phyloP scores from a whole-genome alignment of 495 filamentous ascomycete genomes.

The Pseudoneurospora amorphoporcata region DNA sequence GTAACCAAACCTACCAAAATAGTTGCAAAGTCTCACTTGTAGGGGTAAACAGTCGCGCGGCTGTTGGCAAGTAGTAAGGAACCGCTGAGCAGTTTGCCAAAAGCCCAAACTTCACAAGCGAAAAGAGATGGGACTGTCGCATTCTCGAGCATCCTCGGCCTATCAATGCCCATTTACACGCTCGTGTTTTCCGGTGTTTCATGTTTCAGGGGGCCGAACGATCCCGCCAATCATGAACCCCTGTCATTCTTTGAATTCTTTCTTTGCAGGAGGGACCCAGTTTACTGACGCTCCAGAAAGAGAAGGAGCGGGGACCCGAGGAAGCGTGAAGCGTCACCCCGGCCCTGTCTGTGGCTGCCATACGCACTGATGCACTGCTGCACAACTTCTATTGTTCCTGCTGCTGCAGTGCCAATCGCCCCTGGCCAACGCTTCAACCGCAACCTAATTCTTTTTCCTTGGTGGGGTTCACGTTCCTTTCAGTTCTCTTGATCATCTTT shows the following conservation, averaged over 20 bases:
- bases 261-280: neutral
- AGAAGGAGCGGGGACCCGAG: neutral
- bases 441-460: neutral
- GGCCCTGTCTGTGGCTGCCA: neutral
- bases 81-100: neutral
- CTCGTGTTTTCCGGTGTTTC: neutral
- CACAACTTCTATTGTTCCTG: neutral
- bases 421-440: neutral
- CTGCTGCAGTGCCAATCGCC: neutral
- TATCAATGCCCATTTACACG: neutral
- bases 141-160: neutral
- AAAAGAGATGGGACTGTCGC: neutral
- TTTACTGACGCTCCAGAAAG: neutral
- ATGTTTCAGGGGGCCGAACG: neutral
- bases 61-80: neutral
- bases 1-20: neutral
- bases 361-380: neutral
- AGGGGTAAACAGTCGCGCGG: neutral
- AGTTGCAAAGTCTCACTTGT: neutral
- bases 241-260: neutral
- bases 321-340: neutral
- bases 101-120: neutral
- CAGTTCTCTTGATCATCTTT: neutral
- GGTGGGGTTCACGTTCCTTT: neutral
- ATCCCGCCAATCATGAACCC: neutral